Evolutionary conservation across 2,329 filamentous ascomycete genomes (phyloP), one percentile per base, ranked within the genome.

Genomic region (Fusarium dlaminii): DNA sequence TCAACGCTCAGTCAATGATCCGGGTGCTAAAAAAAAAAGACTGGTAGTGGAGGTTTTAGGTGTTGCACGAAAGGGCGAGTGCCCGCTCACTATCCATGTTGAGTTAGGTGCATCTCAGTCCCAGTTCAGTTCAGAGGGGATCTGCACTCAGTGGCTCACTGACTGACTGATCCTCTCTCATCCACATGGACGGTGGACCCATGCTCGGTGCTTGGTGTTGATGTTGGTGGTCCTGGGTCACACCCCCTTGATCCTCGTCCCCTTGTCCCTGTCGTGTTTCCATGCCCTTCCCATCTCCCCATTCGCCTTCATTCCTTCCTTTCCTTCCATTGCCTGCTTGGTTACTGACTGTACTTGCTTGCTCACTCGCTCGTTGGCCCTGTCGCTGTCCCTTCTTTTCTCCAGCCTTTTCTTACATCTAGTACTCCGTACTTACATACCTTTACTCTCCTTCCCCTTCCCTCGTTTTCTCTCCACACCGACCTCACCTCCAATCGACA

Each of bases 231-330:
- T 40, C 24, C 40, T 63, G 66, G 61, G 72, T 71, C 66, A 70
- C 71, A 68, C 73, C 67, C 60, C 72, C 70, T 72, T 63, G 63
- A 73, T 59, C 65, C 67, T 65, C 70, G 69, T 72, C 61, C 73
- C 76, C 76, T 75, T 75, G 77, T 78, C 75, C 77, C 75, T 81
- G 78, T 80, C 77, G 78, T 81, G 80, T 80, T 80, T 80, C 79
- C 78, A 77, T 78, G 57, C 75, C 72, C 72, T 70, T 76, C 70
- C 74, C 72, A 76, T 78, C 75, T 78, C 77, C 77, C 73, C 77
- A 79, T 78, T 78, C 73, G 75, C 73, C 68, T 77, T 79, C 77
- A 78, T 81, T 78, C 78, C 58, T 68, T 68, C 65, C 68, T 77
- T 79, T 75, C 73, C 73, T 29, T 77, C 76, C 45, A 70, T 65